Evolutionary conservation across 1,139 yeast genomes (phyloP), one percentile per base, ranked within the genome.

Genomic region (Lodderomyces jiufengensis): DNA sequence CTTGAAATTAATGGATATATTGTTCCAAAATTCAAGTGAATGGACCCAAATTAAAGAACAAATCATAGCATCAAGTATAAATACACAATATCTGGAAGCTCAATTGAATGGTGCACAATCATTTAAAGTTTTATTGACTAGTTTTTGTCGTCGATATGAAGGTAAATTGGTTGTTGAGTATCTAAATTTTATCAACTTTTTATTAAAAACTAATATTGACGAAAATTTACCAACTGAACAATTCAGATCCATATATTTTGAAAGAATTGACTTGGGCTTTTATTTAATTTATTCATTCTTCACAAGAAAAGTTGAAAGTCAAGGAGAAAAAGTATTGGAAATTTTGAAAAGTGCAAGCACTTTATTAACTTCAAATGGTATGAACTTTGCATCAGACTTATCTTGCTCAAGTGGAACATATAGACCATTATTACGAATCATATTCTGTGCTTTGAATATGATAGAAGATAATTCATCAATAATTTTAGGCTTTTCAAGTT

Each of bases 41-140:
- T 84, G 95, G 94, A 44, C 49, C 0, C 64, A 62, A 1, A 38
- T 66, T 5, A 66, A 80, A 43, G 66, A 67, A 8, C 76, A 75
- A 37, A 71, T 87, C 5, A 58, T 74, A 4, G 69, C 72, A 3
- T 78, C 85, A 1, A 80, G 88, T 43, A 59, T 80, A 30, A 80
- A 82, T 47, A 54, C 79, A 31, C 88, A 86, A 43, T 73, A 70
- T 51, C 68, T 80, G 14, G 73, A 78, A 35, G 74, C 92, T 1
- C 95, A 87, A 51, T 66, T 81, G 15, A 64, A 76, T 3, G 74
- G 84, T 20, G 81, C 86, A 3, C 81, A 80, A 50, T 76, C 95
- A 0, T 80, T 84, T 73, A 90, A 94, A 34, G 88, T 92, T 1
- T 62, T 88, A 11, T 45, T 84, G 22, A 80, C 94, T 0, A 78